Conservation (phyloP, 192 early-diverging fungal genomes). For the Phlyctochytrium bullatum region DNA sequence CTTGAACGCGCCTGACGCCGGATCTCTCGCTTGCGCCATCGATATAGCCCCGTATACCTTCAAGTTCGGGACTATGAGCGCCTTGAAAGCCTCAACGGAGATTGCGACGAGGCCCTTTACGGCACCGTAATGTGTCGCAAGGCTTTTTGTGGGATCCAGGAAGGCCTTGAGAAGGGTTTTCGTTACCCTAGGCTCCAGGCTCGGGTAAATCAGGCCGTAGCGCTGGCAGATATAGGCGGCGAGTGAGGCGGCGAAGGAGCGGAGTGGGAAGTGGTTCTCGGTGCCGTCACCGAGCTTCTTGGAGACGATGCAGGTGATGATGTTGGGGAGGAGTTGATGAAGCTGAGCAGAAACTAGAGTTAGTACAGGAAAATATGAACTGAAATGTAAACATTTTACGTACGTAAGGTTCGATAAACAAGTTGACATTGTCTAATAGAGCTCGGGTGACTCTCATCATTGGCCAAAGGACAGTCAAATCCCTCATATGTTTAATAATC, state of each 20-base stretch:
- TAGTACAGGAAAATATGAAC: background rate
- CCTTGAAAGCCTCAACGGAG: slow-evolving; percentile 73
- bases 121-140: slow-evolving; percentile 86
- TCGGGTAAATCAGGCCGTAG: slow-evolving; percentile 80
- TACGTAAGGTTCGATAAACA: slow-evolving; percentile 95
- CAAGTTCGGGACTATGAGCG: slow-evolving; percentile 53
- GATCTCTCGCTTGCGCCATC: background rate
- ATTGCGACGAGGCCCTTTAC: slow-evolving; percentile 74
- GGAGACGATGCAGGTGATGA: slow-evolving; percentile 90
- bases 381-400: slow-evolving; percentile 24
- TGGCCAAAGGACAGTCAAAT: slow-evolving; percentile 63
- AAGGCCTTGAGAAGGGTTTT: slow-evolving; percentile 89
- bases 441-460: slow-evolving; percentile 80
- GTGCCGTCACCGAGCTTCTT: slow-evolving; percentile 70
- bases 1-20: background rate
- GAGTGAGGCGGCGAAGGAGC: slow-evolving; percentile 72
- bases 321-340: slow-evolving; percentile 91
- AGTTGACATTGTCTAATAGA: slow-evolving; percentile 79
- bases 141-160: slow-evolving; percentile 77
- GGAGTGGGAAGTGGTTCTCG: slow-evolving; percentile 83
- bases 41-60: slow-evolving; percentile 4
- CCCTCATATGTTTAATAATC: slow-evolving; percentile 77
- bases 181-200: slow-evolving; percentile 82
- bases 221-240: slow-evolving; percentile 69
- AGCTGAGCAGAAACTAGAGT: slow-evolving; percentile 49